Base-by-base conservation (phyloP, 345 rosid genomes). In the Bretschneidera sinensis region DNA sequence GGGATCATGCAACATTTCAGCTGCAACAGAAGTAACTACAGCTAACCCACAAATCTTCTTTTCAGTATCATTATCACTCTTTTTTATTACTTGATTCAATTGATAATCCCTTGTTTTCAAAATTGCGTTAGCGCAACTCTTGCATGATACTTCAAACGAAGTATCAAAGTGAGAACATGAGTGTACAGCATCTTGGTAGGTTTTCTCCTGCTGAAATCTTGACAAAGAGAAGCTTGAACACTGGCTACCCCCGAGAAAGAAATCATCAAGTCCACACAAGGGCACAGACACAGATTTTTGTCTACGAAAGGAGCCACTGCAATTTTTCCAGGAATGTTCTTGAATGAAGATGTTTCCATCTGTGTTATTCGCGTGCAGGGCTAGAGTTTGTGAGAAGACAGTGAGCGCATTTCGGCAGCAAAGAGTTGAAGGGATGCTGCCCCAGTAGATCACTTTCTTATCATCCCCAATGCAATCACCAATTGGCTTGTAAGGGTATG, bases 341-440 rank as follows among this genome's bases (percentile, higher is more conserved):
- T 66, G 50, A 7, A 83, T 43, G 64, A 85, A 85, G 35, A 75
- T 50, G 53, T 10, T 7, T 19, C 59, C 63, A 0, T 14, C 25
- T 0, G n/a, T 19, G 1, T 25, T 47, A 18, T 17, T 43, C 4
- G 76, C 67, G 0, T 23, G 74, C 39, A n/a, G 53, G 1, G 86
- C 92, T 14, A 83, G 58, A 54, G 55, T 68, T 57, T 65, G 66
- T 21, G 82, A 64, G 18, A 85, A 60, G 65, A 49, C 61, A 20
- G 65, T 55, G 43, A 83, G 80, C 23, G 82, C 86, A 34, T 80
- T 61, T 61, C 62, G 34, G 43, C 91, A 85, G 60, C 88, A 83
- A 21, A 75, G 61, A 5, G 71, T 74, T 15, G 88, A 77, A 43
- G 66, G 23, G 23, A 74, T 43, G 61, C 55, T 55, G 23, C 53